Percentiles rank a stretch among this genome's conserved stretches.
Evolutionary conservation across 2,329 filamentous ascomycete genomes (phyloP).

Genomic region (Graphilbum sp.): DNA sequence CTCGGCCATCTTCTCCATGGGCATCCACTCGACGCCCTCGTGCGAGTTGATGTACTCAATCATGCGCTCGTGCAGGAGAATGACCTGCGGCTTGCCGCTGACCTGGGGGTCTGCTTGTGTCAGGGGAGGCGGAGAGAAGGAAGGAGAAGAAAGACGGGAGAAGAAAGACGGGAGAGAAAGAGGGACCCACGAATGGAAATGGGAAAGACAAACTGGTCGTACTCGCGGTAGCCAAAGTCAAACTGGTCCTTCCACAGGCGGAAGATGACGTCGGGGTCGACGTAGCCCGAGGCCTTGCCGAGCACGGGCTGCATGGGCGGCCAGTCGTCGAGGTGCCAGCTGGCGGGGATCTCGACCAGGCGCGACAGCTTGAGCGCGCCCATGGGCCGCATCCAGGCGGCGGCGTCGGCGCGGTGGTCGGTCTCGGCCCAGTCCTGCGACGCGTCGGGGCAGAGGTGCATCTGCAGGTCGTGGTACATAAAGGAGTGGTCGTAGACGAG

Average conservation of each 20-base stretch:
- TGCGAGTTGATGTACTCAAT: slow-evolving; percentile 4
- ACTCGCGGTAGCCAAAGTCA: slow-evolving; percentile 27
- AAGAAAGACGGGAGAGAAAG: too few relatives aligned
- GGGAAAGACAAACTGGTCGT: slow-evolving; percentile 52
- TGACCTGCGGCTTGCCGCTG: slow-evolving; percentile 50
- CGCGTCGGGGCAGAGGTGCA: slow-evolving; percentile 33
- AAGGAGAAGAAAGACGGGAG: too few relatives aligned
- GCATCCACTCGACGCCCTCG: slow-evolving; percentile 41
- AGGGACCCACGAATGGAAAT: slow-evolving; percentile 44
- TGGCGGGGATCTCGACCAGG: slow-evolving; percentile 45
- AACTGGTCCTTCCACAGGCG: slow-evolving; percentile 50
- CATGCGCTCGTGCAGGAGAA: slow-evolving; percentile 23
- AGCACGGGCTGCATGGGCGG: slow-evolving; percentile 27
- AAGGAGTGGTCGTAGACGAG: slow-evolving; percentile 55
- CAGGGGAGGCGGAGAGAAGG: neutral
- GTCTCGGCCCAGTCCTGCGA: slow-evolving; percentile 16
- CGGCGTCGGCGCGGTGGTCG: slow-evolving; percentile 33
- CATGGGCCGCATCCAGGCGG: slow-evolving; percentile 18
- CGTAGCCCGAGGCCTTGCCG: slow-evolving; percentile 16
- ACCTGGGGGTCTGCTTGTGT: slow-evolving; percentile 40
- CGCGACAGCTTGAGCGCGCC: slow-evolving; percentile 31
- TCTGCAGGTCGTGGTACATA: slow-evolving; percentile 46
- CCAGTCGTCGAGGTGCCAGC: slow-evolving; percentile 46
- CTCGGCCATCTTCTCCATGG: slow-evolving; percentile 51
- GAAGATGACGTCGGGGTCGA: slow-evolving; percentile 36